Base-by-base conservation (phyloP, 1,139 yeast species). In the Suhomyces atakaporum region DNA sequence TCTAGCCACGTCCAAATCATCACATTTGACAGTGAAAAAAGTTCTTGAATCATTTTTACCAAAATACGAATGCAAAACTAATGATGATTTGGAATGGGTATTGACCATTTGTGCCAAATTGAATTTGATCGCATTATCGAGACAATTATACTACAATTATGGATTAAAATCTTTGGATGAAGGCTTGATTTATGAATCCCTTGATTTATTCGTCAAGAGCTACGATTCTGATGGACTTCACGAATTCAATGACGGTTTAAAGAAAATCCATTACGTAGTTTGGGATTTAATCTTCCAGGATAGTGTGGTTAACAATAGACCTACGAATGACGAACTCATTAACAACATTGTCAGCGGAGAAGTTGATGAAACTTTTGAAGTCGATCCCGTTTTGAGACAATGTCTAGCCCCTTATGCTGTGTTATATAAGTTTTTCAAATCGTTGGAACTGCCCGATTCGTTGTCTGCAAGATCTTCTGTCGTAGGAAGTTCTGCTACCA, bases 81-180 rank as follows among this genome's bases (percentile, higher is more conserved):
- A 81, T 49, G 92, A 84, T 51, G 95, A 86, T 50, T 69, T 84
- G 45, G 94, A 85, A 54, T 85, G 95, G 94, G 78, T 84, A 20
- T 63, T 86, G 35, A 76, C 86, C 1, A 67, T 72, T 13, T 74
- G 79, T 47, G 69, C 75, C 27, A 62, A 64, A 37, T 54, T 71
- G 28, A 64, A 64, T 28, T 54, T 74, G 31, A 67, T 77, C n/a
- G 59, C 71, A 4, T 78, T 85, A 7, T 79, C 85, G 1, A 69
- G 70, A 44, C 63, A 66, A 29, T 60, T 79, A 11, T 78, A 70
- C 53, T 66, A 72, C 42, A 56, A 54, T 15, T 60, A 67, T 35
- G 77, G 76, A 2, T 48, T 55, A 16, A 63, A 59, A 40, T 69
- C 75, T 1, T 57, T 71, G 36, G 59, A 60, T 22, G 67, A 65